Evolutionary conservation across 257 asterid species (phyloP).

Genomic region (Solanum clarkiae): DNA sequence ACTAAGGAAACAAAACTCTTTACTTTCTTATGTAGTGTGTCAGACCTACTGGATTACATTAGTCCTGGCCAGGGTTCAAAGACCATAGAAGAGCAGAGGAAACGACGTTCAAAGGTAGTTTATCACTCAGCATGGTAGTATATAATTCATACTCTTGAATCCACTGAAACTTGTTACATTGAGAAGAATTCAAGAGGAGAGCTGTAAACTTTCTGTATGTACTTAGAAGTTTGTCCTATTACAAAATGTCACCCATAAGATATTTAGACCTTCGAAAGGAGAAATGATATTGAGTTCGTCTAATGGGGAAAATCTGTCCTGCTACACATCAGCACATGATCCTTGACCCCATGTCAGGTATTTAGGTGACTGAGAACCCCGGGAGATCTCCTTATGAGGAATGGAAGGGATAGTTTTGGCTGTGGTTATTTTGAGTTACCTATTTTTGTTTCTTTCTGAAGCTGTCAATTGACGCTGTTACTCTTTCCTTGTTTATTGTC

Average conservation of each 20-base stretch:
- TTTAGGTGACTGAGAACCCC: background rate
- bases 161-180: background rate
- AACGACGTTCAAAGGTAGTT: conserved; percentile 79
- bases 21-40: conserved; percentile 58
- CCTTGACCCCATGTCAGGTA: background rate
- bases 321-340: background rate
- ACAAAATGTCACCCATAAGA: background rate
- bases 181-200: background rate
- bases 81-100: conserved; percentile 57
- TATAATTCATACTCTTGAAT: background rate
- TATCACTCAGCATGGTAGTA: background rate
- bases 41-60: conserved; percentile 95
- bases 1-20: conserved; percentile 18
- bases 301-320: background rate
- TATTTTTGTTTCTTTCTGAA: background rate
- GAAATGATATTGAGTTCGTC: background rate
- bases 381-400: background rate
- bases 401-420: background rate
- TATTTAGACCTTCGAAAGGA: background rate
- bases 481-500: conserved; percentile 5
- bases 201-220: background rate
- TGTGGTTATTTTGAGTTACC: background rate
- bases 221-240: background rate
- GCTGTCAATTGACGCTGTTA: conserved; percentile 7
- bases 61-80: conserved; percentile 79